A percentile compares a stretch with the other conserved stretches of the same genome.
Conservation (phyloP, 345 rosid genomes). For the Psidium friedrichsthalianum region DNA sequence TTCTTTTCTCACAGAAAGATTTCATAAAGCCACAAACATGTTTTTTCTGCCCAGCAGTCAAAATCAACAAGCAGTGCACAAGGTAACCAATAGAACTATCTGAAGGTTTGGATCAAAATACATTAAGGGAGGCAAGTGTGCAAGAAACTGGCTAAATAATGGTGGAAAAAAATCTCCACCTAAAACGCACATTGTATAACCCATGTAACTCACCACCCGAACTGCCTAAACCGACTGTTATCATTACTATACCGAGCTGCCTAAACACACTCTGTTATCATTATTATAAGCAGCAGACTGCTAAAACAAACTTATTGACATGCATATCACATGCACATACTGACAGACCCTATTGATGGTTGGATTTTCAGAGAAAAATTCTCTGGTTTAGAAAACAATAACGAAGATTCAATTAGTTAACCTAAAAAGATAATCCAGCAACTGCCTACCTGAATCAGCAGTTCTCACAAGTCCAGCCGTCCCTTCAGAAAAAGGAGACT, state of each 20-base stretch:
- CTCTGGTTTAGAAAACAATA: background rate
- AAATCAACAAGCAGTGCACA: background rate
- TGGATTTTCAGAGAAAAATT: background rate
- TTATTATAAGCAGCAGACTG: background rate
- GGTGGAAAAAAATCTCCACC: background rate
- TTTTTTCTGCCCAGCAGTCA: background rate
- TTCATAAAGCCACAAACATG: background rate
- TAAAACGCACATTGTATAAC: background rate
- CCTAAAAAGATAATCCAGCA: background rate
- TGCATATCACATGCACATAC: background rate
- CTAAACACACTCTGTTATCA: background rate
- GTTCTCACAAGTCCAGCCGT: slow-evolving; percentile 19
- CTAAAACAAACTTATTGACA: background rate
- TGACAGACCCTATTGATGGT: background rate
- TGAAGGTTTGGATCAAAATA: background rate
- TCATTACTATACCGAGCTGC: background rate
- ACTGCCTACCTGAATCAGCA: slow-evolving; percentile 58
- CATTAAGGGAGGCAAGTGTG: background rate
- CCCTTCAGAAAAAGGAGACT: slow-evolving; percentile 59
- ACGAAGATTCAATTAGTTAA: background rate
- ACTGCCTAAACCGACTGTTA: background rate
- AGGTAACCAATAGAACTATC: background rate
- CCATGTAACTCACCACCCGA: background rate
- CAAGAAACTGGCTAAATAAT: background rate
- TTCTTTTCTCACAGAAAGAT: background rate